Base-by-base conservation (phyloP, 441 rosid genomes). In the Gossypium trilobum region DNA sequence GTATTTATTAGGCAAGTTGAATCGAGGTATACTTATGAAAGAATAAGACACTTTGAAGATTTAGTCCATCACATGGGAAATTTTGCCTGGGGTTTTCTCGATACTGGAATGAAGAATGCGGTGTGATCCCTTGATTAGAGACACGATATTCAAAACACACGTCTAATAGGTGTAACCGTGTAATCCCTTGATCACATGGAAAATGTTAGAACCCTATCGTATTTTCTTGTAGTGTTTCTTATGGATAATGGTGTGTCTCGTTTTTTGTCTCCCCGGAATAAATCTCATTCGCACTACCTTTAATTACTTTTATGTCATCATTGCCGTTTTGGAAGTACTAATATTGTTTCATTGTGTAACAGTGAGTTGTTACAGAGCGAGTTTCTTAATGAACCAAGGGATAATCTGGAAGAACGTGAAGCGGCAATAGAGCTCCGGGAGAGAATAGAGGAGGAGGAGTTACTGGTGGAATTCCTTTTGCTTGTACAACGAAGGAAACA, bases 331-430 rank as follows among this genome's bases (percentile, higher is more conserved):
- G 7, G 52, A 39, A 33, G 16, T 39, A 11, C 42, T 36, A 74
- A 56, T 36, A n/a, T n/a, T 66, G n/a, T 75, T 16, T 73, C 56
- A 56, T 39, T 60, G 8, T 78, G 55, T 72, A 25, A 74, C 82
- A 91, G 99, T 77, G 99, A 91, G 51, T 80, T 95, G 87, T 73
- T 90, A 59, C 85, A 88, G 55, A 90, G 95, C 31, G 94, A 90
- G 79, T 95, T 95, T 77, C 91, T 95, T 20, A 90, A 84, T 14
- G 96, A 92, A 80, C 89, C 89, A 67, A 88, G 91, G 77, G 87
- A 89, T 42, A 74, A 79, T 70, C 68, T 95, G 75, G 93, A 87
- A 80, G 99, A 88, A 70, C 95, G 88, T 59, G 92, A 93, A 87
- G 95, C 93, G 9, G 97, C 96, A 19, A 74, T 87, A 74, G 81